These are phyloP conservation scores for Citrullus amarus DNA, from an alignment of 306 rosid species.

Conservation along the genomic window DNA sequence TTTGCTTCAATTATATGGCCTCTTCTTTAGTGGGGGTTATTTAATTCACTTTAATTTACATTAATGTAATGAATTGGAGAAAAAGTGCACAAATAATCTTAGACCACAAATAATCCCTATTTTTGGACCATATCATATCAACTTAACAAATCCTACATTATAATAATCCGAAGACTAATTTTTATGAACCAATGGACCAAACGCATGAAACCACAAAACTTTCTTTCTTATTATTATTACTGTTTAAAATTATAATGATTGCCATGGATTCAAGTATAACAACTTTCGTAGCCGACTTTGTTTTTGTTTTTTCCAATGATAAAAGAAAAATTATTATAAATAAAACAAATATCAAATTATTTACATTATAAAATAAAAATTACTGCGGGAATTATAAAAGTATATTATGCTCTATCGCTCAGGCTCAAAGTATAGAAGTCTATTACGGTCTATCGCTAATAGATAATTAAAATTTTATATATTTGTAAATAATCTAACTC, in stretches of 20 bases:
- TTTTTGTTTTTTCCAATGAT: background rate
- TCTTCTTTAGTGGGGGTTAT: background rate
- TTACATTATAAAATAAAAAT: too few species aligned
- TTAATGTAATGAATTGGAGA: background rate
- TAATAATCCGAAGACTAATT: background rate
- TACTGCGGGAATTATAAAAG: too few species aligned
- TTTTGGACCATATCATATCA: background rate
- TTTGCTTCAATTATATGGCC: background rate
- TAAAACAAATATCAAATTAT: too few species aligned
- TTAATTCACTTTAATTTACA: background rate
- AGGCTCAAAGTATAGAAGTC: too few species aligned
- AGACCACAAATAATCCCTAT: too few species aligned
- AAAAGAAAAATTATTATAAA: too few species aligned
- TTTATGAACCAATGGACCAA: background rate
- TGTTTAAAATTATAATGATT: background rate
- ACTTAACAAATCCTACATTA: background rate
- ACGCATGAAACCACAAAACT: background rate
- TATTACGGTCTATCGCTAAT: too few species aligned
- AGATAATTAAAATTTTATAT: too few species aligned
- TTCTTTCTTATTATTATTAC: background rate
- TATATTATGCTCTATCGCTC: too few species aligned
- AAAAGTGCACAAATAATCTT: background rate
- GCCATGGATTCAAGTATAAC: background rate
- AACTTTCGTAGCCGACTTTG: background rate
- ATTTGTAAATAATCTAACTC: too few species aligned